Evolutionary conservation across 2,329 filamentous ascomycete genomes (phyloP), one percentile per base, ranked within the genome.

Genomic region (Teratosphaeria gauchensis): DNA sequence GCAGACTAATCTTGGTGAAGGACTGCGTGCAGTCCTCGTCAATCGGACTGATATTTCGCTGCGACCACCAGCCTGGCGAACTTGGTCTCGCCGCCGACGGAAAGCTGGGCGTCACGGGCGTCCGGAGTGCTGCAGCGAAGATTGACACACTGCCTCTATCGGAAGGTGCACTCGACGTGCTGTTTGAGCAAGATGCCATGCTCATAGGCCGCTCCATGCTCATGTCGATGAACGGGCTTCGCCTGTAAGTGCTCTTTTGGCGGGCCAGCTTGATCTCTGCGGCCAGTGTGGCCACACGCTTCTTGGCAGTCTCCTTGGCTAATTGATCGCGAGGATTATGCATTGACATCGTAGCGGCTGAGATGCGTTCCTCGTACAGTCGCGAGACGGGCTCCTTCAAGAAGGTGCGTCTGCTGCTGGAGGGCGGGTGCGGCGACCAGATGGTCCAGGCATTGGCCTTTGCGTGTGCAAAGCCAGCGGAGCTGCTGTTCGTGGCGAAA

Each of bases 311-410:
- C 52, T 73, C 69, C 33, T 69, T 70, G 38, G 75, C 72, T 42
- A 62, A 60, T 53, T 71, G 70, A 52, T 71, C 65, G 24, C 19
- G 56, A 7, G 74, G 68, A 48, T 75, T 71, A 54, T 73, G 72
- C 19, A 58, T 58, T 2, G 71, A 35, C 61, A 66, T 56, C 51
- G 65, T 62, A 21, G 63, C 62, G 3, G 62, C 63, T 14, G 71
- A 72, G 52, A 77, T 73, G 62, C 75, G 76, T 61, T 80, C 78
- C 66, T 84, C 80, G 68, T 86, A 86, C 21, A 83, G 76, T 24
- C 81, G 80, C 0, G 81, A 78, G 33, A 85, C 77, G 1, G 83
- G 82, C 66, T 85, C 82, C 59, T 82, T 82, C 58, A 87, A 74
- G 69, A 87, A 87, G 2, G 76, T 79, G 12, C 76, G 74, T 19